Evolutionary conservation across 2,329 filamentous ascomycete genomes (phyloP).

Genomic region (Hypoxylon rubiginosum): DNA sequence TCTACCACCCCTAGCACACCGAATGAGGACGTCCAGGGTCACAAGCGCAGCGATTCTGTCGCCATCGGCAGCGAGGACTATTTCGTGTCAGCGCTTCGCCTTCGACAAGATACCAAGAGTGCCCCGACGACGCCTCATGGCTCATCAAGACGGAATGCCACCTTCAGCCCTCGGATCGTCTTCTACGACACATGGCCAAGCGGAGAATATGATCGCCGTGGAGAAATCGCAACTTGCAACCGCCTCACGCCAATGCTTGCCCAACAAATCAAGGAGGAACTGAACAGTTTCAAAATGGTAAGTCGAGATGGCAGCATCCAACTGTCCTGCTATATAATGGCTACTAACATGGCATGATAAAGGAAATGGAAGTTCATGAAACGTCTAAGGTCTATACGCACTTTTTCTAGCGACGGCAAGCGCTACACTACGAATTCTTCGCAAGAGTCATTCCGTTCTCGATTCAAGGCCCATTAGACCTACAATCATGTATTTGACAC

Average conservation of each 20-base stretch:
- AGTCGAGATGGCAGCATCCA: slow-evolving; percentile 50
- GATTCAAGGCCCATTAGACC: slow-evolving; percentile 51
- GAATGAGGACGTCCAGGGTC: slow-evolving; percentile 78
- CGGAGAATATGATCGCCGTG: slow-evolving; percentile 94
- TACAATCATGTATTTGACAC: slow-evolving; percentile 65
- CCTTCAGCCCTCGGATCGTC: slow-evolving; percentile 92
- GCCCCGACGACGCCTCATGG: slow-evolving; percentile 82
- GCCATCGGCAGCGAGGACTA: slow-evolving; percentile 89
- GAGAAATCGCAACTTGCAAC: slow-evolving; percentile 98
- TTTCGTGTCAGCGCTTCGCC: slow-evolving; percentile 82
- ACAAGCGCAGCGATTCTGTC: slow-evolving; percentile 77
- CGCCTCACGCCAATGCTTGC: slow-evolving; percentile 95
- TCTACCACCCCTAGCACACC: slow-evolving; percentile 92
- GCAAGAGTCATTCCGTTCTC: slow-evolving; percentile 50
- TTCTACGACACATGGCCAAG: slow-evolving; percentile 98
- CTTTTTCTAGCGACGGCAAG: slow-evolving; percentile 85
- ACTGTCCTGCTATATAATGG: background rate
- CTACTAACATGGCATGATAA: slow-evolving; percentile 56
- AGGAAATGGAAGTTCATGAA: slow-evolving; percentile 99
- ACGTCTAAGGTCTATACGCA: slow-evolving; percentile 99
- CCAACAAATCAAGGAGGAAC: slow-evolving; percentile 99
- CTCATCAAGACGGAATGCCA: slow-evolving; percentile 70
- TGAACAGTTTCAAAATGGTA: slow-evolving; percentile 99
- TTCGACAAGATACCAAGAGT: slow-evolving; percentile 83
- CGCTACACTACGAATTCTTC: slow-evolving; percentile 49